Base-by-base conservation (phyloP, 306 rosid genomes). In the Quercus berberidifolia region DNA sequence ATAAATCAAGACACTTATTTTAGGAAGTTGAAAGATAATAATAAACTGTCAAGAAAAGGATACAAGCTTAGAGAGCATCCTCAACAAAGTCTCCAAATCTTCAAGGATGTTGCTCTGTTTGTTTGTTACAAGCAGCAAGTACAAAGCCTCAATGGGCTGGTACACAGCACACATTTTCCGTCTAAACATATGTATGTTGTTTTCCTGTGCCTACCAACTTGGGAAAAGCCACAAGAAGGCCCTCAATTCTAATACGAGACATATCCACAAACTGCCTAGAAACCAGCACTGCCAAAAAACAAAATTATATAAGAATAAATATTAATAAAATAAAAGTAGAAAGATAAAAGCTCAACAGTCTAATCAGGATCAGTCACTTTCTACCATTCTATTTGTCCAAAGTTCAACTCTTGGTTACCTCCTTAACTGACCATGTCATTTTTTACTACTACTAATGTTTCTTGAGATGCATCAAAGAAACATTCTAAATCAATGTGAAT, bases 1-100 rank as follows among this genome's bases (percentile, higher is more conserved):
- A 5, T 1, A 5, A 35, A 35, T 35, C 8, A 5, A 46, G 43
- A 62, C 33, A 51, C 60, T 18, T 31, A 21, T 20, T 8, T 35
- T 67, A 71, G 63, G 65, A 75, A 78, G 43, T 77, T 26, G 23
- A 73, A 31, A 58, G 31, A 70, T 78, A 76, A 69, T 56, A 10
- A 84, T 18, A 78, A 33, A 79, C 76, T 60, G 55, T 70, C 65
- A 38, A 46, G 62, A 82, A 83, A 84, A 87, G 96, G 94, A 95
- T 95, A 93, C 98, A 65, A 95, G 98, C 89, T 95, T 95, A 26
- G 99, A 95, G 72, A 95, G 94, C 60, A 91, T 88, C 80, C 98
- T 85, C 83, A 95, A 82, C 83, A 95, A 82, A 68, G 99, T 95
- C 75, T 91, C 99, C 89, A 95, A 83, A 88, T 95, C 99, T 83